Evolutionary conservation across 768 basidiomycete genomes (phyloP), one percentile per base, ranked within the genome.

Genomic region (Galerina marginata): DNA sequence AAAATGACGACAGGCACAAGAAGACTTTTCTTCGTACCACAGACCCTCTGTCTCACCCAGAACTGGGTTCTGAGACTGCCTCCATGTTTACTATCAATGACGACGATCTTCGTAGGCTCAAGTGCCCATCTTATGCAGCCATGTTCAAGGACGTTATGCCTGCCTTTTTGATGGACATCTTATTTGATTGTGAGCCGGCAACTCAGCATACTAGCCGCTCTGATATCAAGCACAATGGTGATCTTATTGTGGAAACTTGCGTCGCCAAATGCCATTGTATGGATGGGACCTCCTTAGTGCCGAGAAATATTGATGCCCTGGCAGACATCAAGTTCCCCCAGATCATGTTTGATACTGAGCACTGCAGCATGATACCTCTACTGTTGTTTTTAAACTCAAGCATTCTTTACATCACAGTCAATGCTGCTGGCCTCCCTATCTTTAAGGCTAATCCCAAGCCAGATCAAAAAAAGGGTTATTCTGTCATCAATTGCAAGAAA

Each of bases 371-470:
- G 55, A 71, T 3, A 74, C 72, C 5, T 65, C 64, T 11, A 72
- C 74, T 0, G 67, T 72, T 2, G 50, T 49, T 26, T 72, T 72
- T 0, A 39, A 55, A 0, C 68, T 73, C 60, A 76, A 76, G 49
- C 38, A 44, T 0, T 74, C 37, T 20, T 0, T 20, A 54, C 0
- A 57, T 62, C 2, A 39, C n/a, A n/a, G 38, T 51, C 9, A 71
- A 68, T 49, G 75, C 57, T 33, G 61, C 71, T 1, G 39, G 12
- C 15, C n/a, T 54, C 9, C 52, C 38, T 6, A 54, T 38, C 12
- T 36, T 40, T 12, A 38, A 54, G 37, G 25, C 29, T 7, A 54
- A 54, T 20, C 36, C 38, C 14, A 20, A 20, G n/a, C 53, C 53
- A 25, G 53, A 38, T 9, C 15, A 54, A 38, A 54, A 33, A 9